Conservation (phyloP, 139 green algal species). For the Deuterostichococcus epilithicus region DNA sequence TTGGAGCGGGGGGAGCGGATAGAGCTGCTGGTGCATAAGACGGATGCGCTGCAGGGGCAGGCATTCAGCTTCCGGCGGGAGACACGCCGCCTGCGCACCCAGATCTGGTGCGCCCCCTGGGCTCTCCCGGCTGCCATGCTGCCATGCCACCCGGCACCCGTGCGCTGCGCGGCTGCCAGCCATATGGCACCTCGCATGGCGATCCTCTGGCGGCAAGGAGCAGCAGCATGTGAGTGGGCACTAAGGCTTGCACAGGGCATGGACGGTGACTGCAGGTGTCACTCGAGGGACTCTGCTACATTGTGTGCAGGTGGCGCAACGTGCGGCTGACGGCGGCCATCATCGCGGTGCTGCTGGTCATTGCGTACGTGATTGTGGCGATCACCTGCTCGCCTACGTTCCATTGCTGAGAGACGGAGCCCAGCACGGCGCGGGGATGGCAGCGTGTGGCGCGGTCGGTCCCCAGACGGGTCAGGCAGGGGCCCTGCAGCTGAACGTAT, state of each 20-base stretch:
- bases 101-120: conserved; percentile 62
- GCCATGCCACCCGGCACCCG: too few species aligned
- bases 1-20: conserved; percentile 90
- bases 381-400: conserved; percentile 57
- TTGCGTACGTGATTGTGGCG: conserved; percentile 54
- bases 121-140: too few species aligned
- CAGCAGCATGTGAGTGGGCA: too few species aligned
- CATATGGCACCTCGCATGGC: not conserved
- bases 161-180: too few species aligned
- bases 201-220: too few species aligned
- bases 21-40: conserved; percentile 93
- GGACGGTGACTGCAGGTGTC: too few species aligned
- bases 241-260: too few species aligned
- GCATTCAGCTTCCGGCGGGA: conserved; percentile 81
- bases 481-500: too few species aligned
- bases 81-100: conserved; percentile 45
- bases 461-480: too few species aligned
- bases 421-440: too few species aligned
- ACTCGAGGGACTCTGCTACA: too few species aligned
- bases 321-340: conserved; percentile 47
- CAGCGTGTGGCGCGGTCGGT: too few species aligned
- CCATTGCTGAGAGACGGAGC: conserved; percentile 26
- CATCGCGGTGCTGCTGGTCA: conserved; percentile 28
- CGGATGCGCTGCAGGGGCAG: conserved; percentile 67
- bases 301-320: conserved; percentile 41